A percentile compares a stretch with the other conserved stretches of the same genome.
phyloP scores from a whole-genome alignment of 331 rosid species.

The Malus hybrid region DNA sequence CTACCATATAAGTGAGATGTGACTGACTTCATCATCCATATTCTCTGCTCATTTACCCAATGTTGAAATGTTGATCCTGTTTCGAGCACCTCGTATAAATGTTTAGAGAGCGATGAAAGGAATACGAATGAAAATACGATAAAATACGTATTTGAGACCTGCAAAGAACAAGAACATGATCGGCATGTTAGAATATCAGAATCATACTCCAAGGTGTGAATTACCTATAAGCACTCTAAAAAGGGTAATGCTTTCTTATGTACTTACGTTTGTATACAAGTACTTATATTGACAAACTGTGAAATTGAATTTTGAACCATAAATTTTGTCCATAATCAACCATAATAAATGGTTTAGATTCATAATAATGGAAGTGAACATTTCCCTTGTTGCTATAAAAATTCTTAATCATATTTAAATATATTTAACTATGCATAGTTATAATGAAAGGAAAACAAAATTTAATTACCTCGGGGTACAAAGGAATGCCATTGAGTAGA shows the following conservation, averaged over 20 bases:
- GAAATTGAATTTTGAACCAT: neutral
- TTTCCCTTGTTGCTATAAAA: neutral
- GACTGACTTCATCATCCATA: conserved; percentile 66
- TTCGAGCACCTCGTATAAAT: neutral
- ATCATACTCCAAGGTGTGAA: too few relatives aligned
- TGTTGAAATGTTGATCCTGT: neutral
- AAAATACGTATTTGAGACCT: neutral
- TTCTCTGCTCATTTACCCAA: conserved; percentile 37
- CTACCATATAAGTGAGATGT: conserved; percentile 44
- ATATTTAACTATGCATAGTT: neutral
- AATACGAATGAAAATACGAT: neutral
- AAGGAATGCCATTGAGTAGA: conserved; percentile 37
- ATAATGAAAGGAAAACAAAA: neutral
- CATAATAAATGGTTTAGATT: neutral
- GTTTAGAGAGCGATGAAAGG: neutral
- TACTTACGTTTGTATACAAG: neutral
- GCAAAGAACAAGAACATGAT: neutral
- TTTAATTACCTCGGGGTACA: conserved; percentile 60
- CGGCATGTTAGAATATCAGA: neutral
- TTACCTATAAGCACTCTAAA: too few relatives aligned
- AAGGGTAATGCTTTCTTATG: too few relatives aligned
- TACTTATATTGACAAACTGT: neutral
- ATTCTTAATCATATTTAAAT: too few relatives aligned
- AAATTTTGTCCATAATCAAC: neutral
- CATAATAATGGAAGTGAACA: neutral